A percentile compares a stretch with the other conserved stretches of the same genome.
These are phyloP conservation scores for Pistacia integerrima DNA, from an alignment of 345 rosid species.

Conservation along the genomic window DNA sequence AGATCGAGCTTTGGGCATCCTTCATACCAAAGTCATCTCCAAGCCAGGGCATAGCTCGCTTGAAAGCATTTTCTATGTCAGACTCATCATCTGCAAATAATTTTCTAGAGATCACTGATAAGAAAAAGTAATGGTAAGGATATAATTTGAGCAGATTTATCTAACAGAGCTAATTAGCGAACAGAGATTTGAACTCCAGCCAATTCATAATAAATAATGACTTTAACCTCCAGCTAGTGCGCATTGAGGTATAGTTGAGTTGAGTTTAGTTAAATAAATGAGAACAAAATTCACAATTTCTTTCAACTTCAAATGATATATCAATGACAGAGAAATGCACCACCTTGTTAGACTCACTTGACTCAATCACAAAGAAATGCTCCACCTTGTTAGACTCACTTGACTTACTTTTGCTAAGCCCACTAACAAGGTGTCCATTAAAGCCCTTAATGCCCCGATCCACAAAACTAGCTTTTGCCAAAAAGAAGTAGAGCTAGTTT, in stretches of 20 bases:
- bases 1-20: constrained; percentile 70
- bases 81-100: constrained; percentile 74
- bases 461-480: neutral
- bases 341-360: neutral
- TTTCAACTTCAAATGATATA: neutral
- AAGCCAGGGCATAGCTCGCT: constrained; percentile 94
- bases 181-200: neutral
- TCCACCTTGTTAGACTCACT: neutral
- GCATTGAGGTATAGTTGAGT: neutral
- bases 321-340: neutral
- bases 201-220: neutral
- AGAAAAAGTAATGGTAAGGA: neutral
- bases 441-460: neutral
- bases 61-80: constrained; percentile 85
- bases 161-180: too few relatives aligned
- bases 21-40: constrained; percentile 93
- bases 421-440: neutral
- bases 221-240: neutral
- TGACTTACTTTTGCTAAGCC: neutral
- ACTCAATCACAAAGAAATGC: neutral
- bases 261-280: neutral
- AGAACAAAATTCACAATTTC: neutral
- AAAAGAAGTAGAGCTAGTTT: neutral
- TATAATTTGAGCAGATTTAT: neutral
- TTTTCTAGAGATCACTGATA: constrained; percentile 23